phyloP scores from a whole-genome alignment of 1,139 yeast species.

The Meyerozyma sp. region DNA sequence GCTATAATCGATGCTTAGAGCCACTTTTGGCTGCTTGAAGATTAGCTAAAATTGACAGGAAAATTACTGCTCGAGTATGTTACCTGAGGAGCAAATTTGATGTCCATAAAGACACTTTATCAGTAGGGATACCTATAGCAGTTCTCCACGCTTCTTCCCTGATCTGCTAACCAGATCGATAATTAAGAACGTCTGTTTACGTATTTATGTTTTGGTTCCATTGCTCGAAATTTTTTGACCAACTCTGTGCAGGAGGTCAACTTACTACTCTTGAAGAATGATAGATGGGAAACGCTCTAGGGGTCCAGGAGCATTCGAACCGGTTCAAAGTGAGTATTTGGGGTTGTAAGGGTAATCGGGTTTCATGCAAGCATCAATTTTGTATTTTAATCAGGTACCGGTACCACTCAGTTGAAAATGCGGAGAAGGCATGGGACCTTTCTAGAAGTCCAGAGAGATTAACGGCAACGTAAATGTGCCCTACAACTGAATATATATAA shows the following conservation, averaged over 20 bases:
- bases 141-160: background rate
- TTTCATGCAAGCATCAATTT: too few relatives aligned
- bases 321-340: too few relatives aligned
- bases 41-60: background rate
- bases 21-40: background rate
- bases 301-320: too few relatives aligned
- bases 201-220: conserved; percentile 1
- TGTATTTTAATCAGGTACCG: too few relatives aligned
- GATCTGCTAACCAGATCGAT: background rate
- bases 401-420: too few relatives aligned
- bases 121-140: background rate
- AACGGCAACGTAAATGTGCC: too few relatives aligned
- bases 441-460: too few relatives aligned
- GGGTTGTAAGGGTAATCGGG: too few relatives aligned
- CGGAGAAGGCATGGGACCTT: too few relatives aligned
- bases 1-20: background rate
- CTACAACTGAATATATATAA: too few relatives aligned
- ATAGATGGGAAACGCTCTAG: too few relatives aligned
- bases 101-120: background rate
- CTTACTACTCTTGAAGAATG: background rate
- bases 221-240: background rate
- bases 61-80: background rate
- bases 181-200: background rate
- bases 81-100: background rate
- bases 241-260: background rate